These are phyloP conservation scores for Penicillium nordicum DNA, from an alignment of 2,329 filamentous ascomycete species.

Conservation along the genomic window DNA sequence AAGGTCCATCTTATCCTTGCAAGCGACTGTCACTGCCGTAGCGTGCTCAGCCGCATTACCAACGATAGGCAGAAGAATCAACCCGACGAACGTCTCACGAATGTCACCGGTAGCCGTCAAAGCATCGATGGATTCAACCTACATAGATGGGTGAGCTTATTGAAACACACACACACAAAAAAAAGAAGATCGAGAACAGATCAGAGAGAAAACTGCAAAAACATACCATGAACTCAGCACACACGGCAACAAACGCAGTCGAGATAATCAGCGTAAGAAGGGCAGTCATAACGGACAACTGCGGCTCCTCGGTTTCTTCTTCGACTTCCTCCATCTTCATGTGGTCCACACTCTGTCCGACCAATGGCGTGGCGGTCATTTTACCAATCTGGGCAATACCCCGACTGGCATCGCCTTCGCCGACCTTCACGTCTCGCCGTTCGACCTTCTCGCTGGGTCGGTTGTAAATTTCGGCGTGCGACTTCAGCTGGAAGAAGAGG, in stretches of 20 bases:
- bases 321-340: constrained; percentile 55
- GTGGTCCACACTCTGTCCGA: constrained; percentile 49
- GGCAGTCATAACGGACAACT: constrained; percentile 69
- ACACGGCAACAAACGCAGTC: constrained; percentile 76
- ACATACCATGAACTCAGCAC: constrained; percentile 61
- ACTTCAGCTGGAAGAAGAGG: constrained; percentile 86
- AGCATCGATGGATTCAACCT: constrained; percentile 54
- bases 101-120: constrained; percentile 50
- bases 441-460: constrained; percentile 74
- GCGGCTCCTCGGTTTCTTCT: constrained; percentile 70
- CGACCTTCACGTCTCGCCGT: constrained; percentile 49
- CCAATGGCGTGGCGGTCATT: constrained; percentile 47
- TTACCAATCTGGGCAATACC: constrained; percentile 54
- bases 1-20: constrained; percentile 68
- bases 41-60: constrained; percentile 66
- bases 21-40: constrained; percentile 59
- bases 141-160: background rate
- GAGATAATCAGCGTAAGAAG: constrained; percentile 67
- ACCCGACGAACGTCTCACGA: constrained; percentile 59
- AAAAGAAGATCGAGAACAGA: background rate
- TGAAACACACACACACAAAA: background rate
- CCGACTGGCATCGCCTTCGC: constrained; percentile 49
- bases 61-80: constrained; percentile 64
- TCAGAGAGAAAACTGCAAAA: background rate
- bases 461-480: constrained; percentile 76